Evolutionary conservation across 371 early-diverging fungal species (phyloP), one percentile per base, ranked within the genome.

Genomic region (Synchytrium microbalum): DNA sequence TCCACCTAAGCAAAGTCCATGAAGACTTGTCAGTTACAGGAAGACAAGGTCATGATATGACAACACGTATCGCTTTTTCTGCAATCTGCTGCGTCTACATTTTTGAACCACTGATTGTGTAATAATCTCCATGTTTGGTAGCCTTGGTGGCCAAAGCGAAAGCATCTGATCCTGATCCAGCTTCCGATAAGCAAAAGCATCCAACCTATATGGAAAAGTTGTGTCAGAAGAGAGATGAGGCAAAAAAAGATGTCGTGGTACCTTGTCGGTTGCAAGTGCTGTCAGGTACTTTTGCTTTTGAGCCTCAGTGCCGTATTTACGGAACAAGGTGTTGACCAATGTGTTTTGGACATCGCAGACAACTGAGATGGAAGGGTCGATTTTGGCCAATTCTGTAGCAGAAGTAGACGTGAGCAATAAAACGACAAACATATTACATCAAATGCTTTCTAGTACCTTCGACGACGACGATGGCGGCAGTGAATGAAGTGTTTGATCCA

Each of bases 261-360:
- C 84, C 46, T 80, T 89, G 65, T 87, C 84, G 26, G 88, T 86
- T 46, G 95, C 89, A 46, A 96, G 81, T 64, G 76, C 77, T 25
- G 96, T 82, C 61, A 96, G 79, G 78, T 87, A 96, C 67, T 88
- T 91, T 61, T 86, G 70, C 81, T 95, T 86, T 66, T 91, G 75
- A 8, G 84, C 83, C 25, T 83, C 75, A 53, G 74, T 84, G 38
- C 76, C 98, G 70, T 93, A 91, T 65, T 90, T 87, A 70, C 87
- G 82, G 76, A 98, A 88, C 64, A 96, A 73, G n/a, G 96, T 96
- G 78, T 92, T 90, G 67, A 97, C 96, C 31, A 97, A 81, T 0
- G 96, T 96, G 80, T 96, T 97, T 81, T 98, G 98, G 59, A 98
- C 96, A 78, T 98, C 98, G 75, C 95, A 93, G 61, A 89, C 69